Base-by-base conservation (phyloP, 495 filamentous ascomycete genomes). In the Podospora tetraspora region DNA sequence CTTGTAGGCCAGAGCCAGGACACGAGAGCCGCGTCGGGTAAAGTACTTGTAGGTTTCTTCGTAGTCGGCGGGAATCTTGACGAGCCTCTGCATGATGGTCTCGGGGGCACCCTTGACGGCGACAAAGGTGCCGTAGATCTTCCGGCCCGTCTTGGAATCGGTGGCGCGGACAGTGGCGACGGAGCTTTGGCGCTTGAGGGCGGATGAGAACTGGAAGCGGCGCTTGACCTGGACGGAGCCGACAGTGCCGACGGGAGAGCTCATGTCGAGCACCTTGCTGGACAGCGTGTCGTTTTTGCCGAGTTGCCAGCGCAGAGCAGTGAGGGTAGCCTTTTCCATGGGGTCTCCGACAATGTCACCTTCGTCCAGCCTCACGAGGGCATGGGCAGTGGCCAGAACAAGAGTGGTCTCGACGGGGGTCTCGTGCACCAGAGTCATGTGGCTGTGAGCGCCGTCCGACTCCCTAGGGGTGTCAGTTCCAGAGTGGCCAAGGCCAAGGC, bases 21-120 rank as follows among this genome's bases (percentile, higher is more conserved):
- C 95, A 79, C 95, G 89, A 63, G 92, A 93, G 72, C 95, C 95
- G 69, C 94, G 95, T 67, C 95, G 88, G 64, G 94, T 98, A 77
- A 97, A 99, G 79, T 97, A 89, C 78, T 98, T 99, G 85, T 87
- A 99, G 0, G 96, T 98, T 79, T 99, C 96, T 75, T 99, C 95
- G 75, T 99, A 99, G 74, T 96, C 85, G 16, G 88, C 84, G 32
- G 95, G 95, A 2, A 90, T 86, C 43, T 90, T 84, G 58, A 92
- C 86, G 30, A 99, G 83, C 92, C 97, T 97, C 70, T 89, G 92
- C 72, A 89, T 87, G 73, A 99, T 97, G 0, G 95, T 98, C 78
- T 99, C 95, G 2, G 95, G 95, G 3, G 95, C 95, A 76, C 95
- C 95, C 81, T 99, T 99, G 62, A 98, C 96, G 75, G 88, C 90